These are phyloP conservation scores for Pseudogymnoascus destructans DNA, from an alignment of 2,329 filamentous ascomycete genomes.

Conservation along the genomic window DNA sequence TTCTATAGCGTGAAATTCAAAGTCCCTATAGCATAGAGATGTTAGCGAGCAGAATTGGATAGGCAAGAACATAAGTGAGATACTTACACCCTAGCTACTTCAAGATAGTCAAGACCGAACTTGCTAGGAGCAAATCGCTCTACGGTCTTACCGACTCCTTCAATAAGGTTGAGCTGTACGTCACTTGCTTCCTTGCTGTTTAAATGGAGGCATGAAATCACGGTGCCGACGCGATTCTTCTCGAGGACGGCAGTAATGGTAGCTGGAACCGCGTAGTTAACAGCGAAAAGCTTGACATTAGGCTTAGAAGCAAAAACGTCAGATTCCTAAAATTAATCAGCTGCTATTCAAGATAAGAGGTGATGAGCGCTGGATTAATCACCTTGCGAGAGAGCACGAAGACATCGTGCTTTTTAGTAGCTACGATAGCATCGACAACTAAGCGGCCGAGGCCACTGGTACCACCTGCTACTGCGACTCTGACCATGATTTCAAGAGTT, in stretches of 20 bases:
- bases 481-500: constrained; percentile 18
- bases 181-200: constrained; percentile 24
- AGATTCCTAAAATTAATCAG: neutral
- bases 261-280: constrained; percentile 10
- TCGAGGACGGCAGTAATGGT: constrained; percentile 10
- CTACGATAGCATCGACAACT: constrained; percentile 20
- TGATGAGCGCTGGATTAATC: neutral
- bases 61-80: neutral
- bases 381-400: constrained; percentile 24
- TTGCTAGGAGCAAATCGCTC: constrained; percentile 29
- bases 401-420: constrained; percentile 22
- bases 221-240: constrained; percentile 19
- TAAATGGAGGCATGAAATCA: constrained; percentile 27
- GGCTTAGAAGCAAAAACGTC: neutral
- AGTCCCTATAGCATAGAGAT: neutral
- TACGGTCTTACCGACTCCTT: constrained; percentile 25
- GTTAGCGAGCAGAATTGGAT: neutral
- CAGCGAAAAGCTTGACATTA: constrained; percentile 11
- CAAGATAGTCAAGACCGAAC: constrained; percentile 28
- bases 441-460: constrained; percentile 20
- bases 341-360: too few species aligned
- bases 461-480: constrained; percentile 22
- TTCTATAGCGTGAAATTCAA: neutral
- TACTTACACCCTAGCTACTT: neutral
- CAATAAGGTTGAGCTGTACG: constrained; percentile 26